These are phyloP conservation scores for Durusdinium trenchii DNA, from an alignment of 73 alveolate species.

Conservation along the genomic window DNA sequence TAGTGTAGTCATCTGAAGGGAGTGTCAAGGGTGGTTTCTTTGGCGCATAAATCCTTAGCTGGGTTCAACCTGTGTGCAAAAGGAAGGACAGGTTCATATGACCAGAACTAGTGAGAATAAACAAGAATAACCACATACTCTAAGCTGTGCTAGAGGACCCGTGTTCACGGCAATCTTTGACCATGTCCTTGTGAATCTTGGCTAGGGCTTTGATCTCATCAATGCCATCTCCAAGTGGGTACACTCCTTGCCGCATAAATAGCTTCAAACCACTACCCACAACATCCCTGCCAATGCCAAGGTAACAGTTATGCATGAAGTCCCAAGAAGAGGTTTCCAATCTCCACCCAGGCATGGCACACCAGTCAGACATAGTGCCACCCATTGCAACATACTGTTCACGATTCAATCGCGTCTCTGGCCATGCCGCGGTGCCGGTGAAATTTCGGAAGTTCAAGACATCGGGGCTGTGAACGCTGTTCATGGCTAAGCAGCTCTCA, in stretches of 20 bases:
- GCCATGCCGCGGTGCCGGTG: background rate
- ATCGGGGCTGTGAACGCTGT: background rate
- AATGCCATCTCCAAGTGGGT: background rate
- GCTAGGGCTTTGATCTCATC: background rate
- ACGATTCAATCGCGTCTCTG: background rate
- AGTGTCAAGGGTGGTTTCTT: background rate
- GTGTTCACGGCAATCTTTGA: background rate
- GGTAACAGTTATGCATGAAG: conserved; percentile 16
- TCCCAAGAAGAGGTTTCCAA: background rate
- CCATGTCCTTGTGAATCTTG: background rate
- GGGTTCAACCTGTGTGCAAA: background rate
- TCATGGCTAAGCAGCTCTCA: conserved; percentile 5
- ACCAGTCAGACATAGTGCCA: background rate
- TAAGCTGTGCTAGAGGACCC: background rate
- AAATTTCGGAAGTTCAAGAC: conserved; percentile 1
- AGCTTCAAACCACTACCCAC: background rate
- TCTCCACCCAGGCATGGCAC: background rate
- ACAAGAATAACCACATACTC: background rate
- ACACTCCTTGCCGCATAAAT: background rate
- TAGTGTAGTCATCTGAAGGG: background rate
- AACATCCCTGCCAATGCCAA: background rate
- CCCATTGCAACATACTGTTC: background rate
- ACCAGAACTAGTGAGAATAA: background rate
- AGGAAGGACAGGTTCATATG: background rate
- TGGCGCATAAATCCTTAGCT: background rate